Base-by-base conservation (phyloP, 1,284 basidiomycete genomes). In the Uromyces viciae-fabae region DNA sequence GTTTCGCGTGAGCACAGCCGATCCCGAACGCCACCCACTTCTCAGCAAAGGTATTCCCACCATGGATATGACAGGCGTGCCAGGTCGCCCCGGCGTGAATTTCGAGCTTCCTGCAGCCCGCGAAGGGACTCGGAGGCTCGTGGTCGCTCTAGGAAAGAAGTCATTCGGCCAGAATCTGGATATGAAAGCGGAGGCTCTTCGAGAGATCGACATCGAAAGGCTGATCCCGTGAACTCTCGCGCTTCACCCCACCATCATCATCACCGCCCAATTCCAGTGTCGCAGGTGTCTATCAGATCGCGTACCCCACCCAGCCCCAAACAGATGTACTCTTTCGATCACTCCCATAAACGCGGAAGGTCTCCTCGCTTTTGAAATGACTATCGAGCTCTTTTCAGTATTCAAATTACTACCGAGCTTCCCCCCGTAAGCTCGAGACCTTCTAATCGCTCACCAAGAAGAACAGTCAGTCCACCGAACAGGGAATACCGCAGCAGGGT, bases 391-490 rank as follows among this genome's bases (percentile, higher is more conserved):
- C 25, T 43, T 25, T 25, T 22, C 36, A 46, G 66, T 38, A 33
- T 40, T 11, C 19, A 25, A 7, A 11, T 22, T 11, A 60, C n/a
- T 7, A 33, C 54, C 31, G 3, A 42, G 36, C 28, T 42, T 31
- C 28, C 72, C 31, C 54, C 54, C 72, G 25, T 25, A 19, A 28
- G 60, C 19, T 49, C 43, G 25, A 69, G 28, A 28, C 7, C 68
- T 43, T 2, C 25, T 28, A 69, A 28, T 49, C 68, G 68, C 28
- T 69, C 68, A n/a, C 68, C 68, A 38, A 66, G 62, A 66, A 40
- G 62, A 42, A 36, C 62, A 42, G 62, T 17, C 62, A 36, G 3
- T 36, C 19, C 17, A 25, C 66, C 14, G n/a, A 36, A 5, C 9
- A 42, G n/a, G n/a, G n/a, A n/a, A n/a, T n/a, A n/a, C n/a, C n/a